Conservation (phyloP, 2,329 filamentous ascomycete species). For the Scedosporium boydii region DNA sequence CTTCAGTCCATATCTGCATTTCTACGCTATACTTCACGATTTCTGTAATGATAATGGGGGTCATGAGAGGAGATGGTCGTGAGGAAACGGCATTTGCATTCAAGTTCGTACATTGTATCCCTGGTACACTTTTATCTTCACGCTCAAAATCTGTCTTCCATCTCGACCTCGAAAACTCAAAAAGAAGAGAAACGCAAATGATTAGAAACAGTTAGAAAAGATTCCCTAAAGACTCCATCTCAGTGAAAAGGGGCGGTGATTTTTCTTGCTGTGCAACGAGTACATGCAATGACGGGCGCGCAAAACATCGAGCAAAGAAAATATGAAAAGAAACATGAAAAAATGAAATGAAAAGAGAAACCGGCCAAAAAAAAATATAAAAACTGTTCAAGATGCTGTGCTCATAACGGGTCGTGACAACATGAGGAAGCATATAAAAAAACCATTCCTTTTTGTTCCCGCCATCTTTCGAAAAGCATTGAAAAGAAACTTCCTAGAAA, state of each 20-base stretch:
- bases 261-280: not conserved
- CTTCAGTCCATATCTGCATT: not conserved
- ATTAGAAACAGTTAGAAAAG: not conserved
- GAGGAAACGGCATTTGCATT: not conserved
- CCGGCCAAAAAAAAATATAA: not conserved
- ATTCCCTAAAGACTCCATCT: not conserved
- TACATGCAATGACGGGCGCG: no score
- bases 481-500: no score
- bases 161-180: not conserved
- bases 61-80: no score
- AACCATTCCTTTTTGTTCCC: not conserved
- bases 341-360: not conserved
- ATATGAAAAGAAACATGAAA: not conserved
- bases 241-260: not conserved
- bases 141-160: not conserved
- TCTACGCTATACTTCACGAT: no score
- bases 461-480: not conserved
- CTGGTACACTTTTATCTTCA: not conserved
- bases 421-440: not conserved
- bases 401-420: slow-evolving; percentile 1
- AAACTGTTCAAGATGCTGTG: not conserved
- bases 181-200: not conserved
- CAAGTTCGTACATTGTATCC: slow-evolving; percentile 5
- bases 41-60: no score
- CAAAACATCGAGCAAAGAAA: not conserved